These are phyloP conservation scores for Afroboletus lepidellus DNA, from an alignment of 1,284 basidiomycete genomes.

Conservation along the genomic window DNA sequence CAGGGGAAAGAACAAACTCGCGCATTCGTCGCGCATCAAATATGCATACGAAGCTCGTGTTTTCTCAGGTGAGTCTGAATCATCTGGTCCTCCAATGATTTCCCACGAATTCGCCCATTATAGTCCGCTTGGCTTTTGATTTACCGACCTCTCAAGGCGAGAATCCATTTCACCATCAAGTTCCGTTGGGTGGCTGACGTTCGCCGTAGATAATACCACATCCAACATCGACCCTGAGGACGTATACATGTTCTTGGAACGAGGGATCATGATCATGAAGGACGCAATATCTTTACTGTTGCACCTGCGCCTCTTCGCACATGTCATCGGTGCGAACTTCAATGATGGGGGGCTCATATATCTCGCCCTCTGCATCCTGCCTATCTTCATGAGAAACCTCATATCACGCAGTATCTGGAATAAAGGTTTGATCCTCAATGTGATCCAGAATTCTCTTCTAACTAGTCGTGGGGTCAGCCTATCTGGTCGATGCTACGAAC, in stretches of 20 bases:
- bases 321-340: constrained; percentile 36
- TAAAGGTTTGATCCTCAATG: constrained; percentile 16
- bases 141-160: constrained; percentile 24
- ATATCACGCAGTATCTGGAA: constrained; percentile 16
- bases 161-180: background rate
- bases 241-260: constrained; percentile 14
- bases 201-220: constrained; percentile 2
- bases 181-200: background rate
- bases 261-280: constrained; percentile 7
- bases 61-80: constrained; percentile 17
- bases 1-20: constrained; percentile 3
- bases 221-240: background rate
- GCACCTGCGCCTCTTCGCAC: constrained; percentile 22
- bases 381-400: constrained; percentile 1
- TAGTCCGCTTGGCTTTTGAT: constrained; percentile 21
- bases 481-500: constrained; percentile 18
- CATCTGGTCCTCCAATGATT: background rate
- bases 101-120: background rate
- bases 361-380: constrained; percentile 21
- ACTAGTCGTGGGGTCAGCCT: constrained; percentile 11
- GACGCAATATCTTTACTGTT: constrained; percentile 19
- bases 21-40: constrained; percentile 19
- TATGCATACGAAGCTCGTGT: constrained; percentile 23
- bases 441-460: background rate
- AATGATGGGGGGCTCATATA: constrained; percentile 21